Conservation (phyloP, 1,284 basidiomycete genomes). For the Coniophora puteana region DNA sequence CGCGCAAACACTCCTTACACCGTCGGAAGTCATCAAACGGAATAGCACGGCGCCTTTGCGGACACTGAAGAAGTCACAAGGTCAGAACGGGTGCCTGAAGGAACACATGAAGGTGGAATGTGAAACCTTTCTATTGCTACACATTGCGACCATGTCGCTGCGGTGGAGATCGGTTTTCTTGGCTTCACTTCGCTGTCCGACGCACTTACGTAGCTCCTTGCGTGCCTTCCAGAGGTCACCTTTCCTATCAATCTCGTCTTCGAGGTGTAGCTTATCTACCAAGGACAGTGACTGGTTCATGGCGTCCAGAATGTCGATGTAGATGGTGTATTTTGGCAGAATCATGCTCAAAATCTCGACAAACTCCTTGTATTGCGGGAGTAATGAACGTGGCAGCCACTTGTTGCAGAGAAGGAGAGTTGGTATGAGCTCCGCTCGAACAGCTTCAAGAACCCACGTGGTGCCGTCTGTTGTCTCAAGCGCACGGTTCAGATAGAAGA, state of each 20-base stretch:
- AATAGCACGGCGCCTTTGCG: neutral
- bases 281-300: neutral
- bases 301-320: neutral
- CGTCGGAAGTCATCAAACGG: neutral
- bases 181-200: no score
- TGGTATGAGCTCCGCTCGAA: neutral
- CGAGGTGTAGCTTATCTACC: neutral
- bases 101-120: no score
- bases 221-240: neutral
- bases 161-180: neutral
- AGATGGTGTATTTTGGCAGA: neutral
- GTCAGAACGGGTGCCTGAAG: neutral
- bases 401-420: neutral
- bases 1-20: neutral
- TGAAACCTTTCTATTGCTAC: neutral
- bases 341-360: neutral
- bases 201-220: neutral
- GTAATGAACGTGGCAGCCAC: neutral
- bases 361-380: neutral
- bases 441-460: neutral
- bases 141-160: neutral
- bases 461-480: neutral
- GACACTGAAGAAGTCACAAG: neutral
- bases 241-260: neutral
- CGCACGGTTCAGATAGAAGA: neutral